These are phyloP conservation scores for Phytophthora tentaculata DNA, from an alignment of 352 stramenopile species.

Conservation along the genomic window DNA sequence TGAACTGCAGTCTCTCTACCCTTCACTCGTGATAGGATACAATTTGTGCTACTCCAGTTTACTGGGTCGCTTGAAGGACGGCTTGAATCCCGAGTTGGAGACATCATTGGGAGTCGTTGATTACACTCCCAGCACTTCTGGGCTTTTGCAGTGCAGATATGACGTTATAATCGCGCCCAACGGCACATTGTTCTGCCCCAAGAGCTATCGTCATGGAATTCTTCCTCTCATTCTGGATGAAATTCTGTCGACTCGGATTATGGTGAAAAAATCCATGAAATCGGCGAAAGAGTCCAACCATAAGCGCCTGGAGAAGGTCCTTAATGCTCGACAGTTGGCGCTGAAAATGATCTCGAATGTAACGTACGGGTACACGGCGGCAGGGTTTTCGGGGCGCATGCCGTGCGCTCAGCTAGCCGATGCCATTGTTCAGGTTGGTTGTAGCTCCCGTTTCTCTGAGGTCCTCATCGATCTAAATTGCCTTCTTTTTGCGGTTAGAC, in stretches of 20 bases:
- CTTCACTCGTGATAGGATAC: constrained; percentile 99
- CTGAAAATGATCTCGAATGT: constrained; percentile 99
- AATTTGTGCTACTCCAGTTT: constrained; percentile 99
- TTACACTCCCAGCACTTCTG: constrained; percentile 50
- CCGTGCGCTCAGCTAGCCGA: constrained; percentile 97
- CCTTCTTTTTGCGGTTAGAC: constrained; percentile 48
- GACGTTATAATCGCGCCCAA: constrained; percentile 90
- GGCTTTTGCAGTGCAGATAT: constrained; percentile 53
- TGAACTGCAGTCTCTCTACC: constrained; percentile 95
- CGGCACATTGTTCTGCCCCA: constrained; percentile 95
- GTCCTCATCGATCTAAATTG: no score
- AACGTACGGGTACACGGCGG: constrained; percentile 99
- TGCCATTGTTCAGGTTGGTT: constrained; percentile 98
- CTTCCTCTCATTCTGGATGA: constrained; percentile 97
- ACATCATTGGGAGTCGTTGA: constrained; percentile 66
- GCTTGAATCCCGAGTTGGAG: constrained; percentile 73
- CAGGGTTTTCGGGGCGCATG: constrained; percentile 98
- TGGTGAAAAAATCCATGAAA: constrained; percentile 99
- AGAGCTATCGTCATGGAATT: constrained; percentile 93
- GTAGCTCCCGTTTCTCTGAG: no score
- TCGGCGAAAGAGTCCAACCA: constrained; percentile 79
- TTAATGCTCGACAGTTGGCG: constrained; percentile 90
- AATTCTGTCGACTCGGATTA: constrained; percentile 95
- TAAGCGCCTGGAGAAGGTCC: constrained; percentile 62
- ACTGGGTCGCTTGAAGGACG: constrained; percentile 91